Base-by-base conservation (phyloP, 306 rosid genomes). In the Aeschynomene evenia region DNA sequence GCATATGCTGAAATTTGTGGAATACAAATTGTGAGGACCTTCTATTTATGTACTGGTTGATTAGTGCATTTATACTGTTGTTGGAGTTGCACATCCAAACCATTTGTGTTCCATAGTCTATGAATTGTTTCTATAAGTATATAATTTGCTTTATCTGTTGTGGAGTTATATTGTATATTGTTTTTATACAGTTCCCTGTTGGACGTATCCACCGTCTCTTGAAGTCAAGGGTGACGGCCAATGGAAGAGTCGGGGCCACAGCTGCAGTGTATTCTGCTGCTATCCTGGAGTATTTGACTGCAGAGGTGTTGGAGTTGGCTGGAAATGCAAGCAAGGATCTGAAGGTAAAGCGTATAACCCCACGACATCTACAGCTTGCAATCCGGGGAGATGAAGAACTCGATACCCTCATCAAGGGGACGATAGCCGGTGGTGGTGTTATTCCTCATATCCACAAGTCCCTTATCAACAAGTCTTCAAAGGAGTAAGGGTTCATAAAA, bases 311-410 rank as follows among this genome's bases (percentile, higher is more conserved):
- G 79, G 96, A 89, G 83, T 77, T 89, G 84, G 96, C 96, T 0
- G 92, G 96, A 66, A 89, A 89, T 29, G 92, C 90, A 4, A 89
- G 96, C 82, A 89, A 89, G 83, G 96, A 89, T 84, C 85, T 89
- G 24, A 89, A 89, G 79, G 96, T 89, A 77, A 89, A 89, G 79
- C 91, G 92, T 6, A 89, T 89, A 51, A 84, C 96, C 15, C 96
- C 90, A 0, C 75, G 96, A 74, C 96, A 86, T 75, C 77, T 89
- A n/a, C 90, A 89, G 77, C 92, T 89, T 43, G 96, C 96, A 3
- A 89, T 89, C 59, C 92, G 92, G 1, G 90, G 92, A 37, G 92
- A 89, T 0, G 92, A 89, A 73, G 92, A 89, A 59, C 96, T 89
- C 1, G 96, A 89, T 52, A 89, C 92, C 23, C 88, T 86, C 70